Base-by-base conservation (phyloP, 352 stramenopile genomes). In the Globisporangium barbulae region DNA sequence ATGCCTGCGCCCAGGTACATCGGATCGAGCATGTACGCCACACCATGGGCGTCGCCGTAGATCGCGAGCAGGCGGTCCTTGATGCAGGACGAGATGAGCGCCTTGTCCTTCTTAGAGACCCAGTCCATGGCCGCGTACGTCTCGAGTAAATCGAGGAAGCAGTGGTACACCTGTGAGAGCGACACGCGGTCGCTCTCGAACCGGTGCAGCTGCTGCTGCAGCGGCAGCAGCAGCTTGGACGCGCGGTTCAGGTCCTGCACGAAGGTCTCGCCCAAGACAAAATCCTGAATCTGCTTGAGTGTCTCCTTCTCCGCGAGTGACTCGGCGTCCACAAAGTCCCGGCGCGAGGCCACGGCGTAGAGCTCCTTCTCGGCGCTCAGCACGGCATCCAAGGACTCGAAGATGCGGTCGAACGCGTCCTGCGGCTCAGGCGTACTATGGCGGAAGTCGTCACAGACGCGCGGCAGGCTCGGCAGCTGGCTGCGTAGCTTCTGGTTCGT, bases 101-200 rank as follows among this genome's bases (percentile, higher is more conserved):
- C 79, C 63, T 89, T 91, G 64, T 91, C 78, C 57, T 91, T 91
- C 73, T 88, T 88, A 59, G 70, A 88, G 37, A 89, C 64, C 63
- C 74, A 75, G 52, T 89, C 79, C 68, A 89, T 88, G 15, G 74
- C 72, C 31, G 73, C 69, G 58, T 81, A 88, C 39, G 72, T 69
- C 9, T 68, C 68, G 30, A 86, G 35, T 6, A 91, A 66, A 13
- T 85, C 73, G 33, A 83, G 9, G 31, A 84, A 89, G 41, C 54
- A 73, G 28, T 75, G 70, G 30, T 82, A 80, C 2, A 88, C 78
- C 30, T 85, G 76, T n/a, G 82, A 88, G 8, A 91, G 66, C 6
- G 78, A 55, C 5, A 71, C 60, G 15, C 64, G 71, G 12, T 80
- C 70, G 10, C 69, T 69, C 48, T 87, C 68, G 3, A 88, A 81